Conservation (phyloP, 495 filamentous ascomycete species). For the Daldinia concentrica region DNA sequence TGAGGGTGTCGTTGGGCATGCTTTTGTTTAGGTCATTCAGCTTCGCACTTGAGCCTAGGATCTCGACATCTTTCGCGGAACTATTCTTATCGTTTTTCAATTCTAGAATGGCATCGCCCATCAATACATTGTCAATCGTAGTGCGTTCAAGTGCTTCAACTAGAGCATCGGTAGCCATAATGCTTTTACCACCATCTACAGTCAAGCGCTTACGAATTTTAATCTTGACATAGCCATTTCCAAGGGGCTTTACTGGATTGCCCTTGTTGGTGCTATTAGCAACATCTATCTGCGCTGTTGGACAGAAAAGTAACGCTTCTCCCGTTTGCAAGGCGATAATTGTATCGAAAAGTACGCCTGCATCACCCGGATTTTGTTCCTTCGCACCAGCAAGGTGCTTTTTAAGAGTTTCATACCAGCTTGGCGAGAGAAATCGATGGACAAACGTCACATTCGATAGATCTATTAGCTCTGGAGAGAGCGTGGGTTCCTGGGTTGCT, state of each 20-base stretch:
- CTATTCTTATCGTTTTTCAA: neutral
- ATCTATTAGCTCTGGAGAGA: conserved; percentile 64
- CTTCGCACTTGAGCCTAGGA: neutral
- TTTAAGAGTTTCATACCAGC: conserved; percentile 62
- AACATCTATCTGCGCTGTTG: neutral
- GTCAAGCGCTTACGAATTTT: conserved; percentile 1
- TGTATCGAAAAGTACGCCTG: neutral
- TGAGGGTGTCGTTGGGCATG: too few species aligned
- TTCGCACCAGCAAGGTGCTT: conserved; percentile 49
- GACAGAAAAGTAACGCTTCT: neutral
- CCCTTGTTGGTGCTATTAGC: neutral
- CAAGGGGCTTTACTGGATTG: neutral
- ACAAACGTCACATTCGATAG: conserved; percentile 67
- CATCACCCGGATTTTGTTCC: neutral
- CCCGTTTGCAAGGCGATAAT: neutral
- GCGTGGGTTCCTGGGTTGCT: conserved; percentile 71
- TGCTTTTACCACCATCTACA: neutral
- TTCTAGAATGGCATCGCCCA: neutral
- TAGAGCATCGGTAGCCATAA: neutral
- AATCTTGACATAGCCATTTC: neutral
- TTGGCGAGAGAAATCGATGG: conserved; percentile 67
- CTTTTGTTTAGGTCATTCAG: neutral
- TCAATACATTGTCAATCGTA: neutral
- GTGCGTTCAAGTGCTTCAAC: neutral
- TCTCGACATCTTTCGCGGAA: neutral